These are phyloP conservation scores for Hemisphaericaspora xylofermentans DNA, from an alignment of 1,139 yeast genomes.

Conservation along the genomic window DNA sequence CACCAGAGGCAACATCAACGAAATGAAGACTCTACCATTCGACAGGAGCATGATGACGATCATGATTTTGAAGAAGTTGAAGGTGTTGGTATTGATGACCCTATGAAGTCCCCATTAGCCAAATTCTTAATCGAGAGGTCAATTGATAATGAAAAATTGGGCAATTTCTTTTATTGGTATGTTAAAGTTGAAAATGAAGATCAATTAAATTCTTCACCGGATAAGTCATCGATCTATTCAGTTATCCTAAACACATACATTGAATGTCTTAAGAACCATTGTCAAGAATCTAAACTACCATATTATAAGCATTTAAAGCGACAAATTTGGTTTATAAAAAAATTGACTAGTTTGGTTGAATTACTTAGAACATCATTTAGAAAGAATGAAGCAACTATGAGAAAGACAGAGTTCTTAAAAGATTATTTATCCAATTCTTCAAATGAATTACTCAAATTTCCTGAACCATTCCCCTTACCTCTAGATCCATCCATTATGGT, in stretches of 20 bases:
- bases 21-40: not conserved
- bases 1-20: not conserved
- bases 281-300: slow-evolving; percentile 30
- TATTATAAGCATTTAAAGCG: slow-evolving; percentile 40
- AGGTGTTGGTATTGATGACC: slow-evolving; percentile 1
- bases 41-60: slow-evolving; percentile 10
- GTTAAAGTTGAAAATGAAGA: slow-evolving; percentile 85
- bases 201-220: slow-evolving; percentile 33
- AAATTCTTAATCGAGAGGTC: slow-evolving; percentile 76
- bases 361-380: slow-evolving; percentile 39
- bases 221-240: slow-evolving; percentile 26
- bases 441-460: slow-evolving; percentile 41
- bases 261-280: slow-evolving; percentile 34
- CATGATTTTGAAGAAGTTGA: slow-evolving; percentile 19
- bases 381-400: slow-evolving; percentile 46
- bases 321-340: slow-evolving; percentile 48
- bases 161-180: slow-evolving; percentile 90
- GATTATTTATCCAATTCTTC: slow-evolving; percentile 42
- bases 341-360: slow-evolving; percentile 42
- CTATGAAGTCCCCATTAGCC: slow-evolving; percentile 62
- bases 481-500: slow-evolving; percentile 67
- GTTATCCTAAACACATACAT: slow-evolving; percentile 41
- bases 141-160: slow-evolving; percentile 61
- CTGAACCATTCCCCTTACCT: slow-evolving; percentile 64
- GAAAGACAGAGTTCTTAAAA: slow-evolving; percentile 41